Percentiles rank a stretch among this genome's conserved stretches.
These are phyloP conservation scores for Aspergillus ustus DNA, from an alignment of 2,329 filamentous ascomycete species.

Conservation along the genomic window DNA sequence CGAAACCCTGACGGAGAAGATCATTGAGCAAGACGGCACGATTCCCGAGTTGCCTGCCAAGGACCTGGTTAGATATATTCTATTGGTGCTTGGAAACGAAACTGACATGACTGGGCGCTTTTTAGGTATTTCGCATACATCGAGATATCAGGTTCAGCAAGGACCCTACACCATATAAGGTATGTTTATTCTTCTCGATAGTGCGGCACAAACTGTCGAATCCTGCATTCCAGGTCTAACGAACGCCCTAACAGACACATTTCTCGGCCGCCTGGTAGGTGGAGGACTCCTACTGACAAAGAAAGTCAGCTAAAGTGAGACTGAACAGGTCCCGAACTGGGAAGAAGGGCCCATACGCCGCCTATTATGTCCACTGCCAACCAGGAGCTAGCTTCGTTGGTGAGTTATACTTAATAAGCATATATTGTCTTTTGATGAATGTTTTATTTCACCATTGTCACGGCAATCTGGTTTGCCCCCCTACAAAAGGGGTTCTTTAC, in stretches of 20 bases:
- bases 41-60: slow-evolving; percentile 85
- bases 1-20: slow-evolving; percentile 69
- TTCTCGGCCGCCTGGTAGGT: slow-evolving; percentile 79
- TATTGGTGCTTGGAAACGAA: slow-evolving; percentile 1
- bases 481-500: background rate
- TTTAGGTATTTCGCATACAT: slow-evolving; percentile 79
- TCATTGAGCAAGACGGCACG: slow-evolving; percentile 75
- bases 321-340: slow-evolving; percentile 73
- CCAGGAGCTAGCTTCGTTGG: slow-evolving; percentile 73
- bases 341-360: slow-evolving; percentile 83
- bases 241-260: slow-evolving; percentile 62
- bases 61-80: slow-evolving; percentile 64
- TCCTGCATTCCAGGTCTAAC: slow-evolving; percentile 8
- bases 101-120: slow-evolving; percentile 18
- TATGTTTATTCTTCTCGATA: slow-evolving; percentile 42
- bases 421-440: background rate
- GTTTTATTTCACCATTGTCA: background rate
- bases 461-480: background rate
- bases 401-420: slow-evolving; percentile 46
- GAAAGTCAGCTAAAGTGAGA: slow-evolving; percentile 26
- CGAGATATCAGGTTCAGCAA: slow-evolving; percentile 83
- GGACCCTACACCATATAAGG: slow-evolving; percentile 87
- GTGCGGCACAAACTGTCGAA: background rate
- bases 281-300: slow-evolving; percentile 11
- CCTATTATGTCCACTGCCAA: slow-evolving; percentile 85